Evolutionary conservation across 306 rosid genomes (phyloP), one percentile per base, ranked within the genome.

Genomic region (Quercus alba): DNA sequence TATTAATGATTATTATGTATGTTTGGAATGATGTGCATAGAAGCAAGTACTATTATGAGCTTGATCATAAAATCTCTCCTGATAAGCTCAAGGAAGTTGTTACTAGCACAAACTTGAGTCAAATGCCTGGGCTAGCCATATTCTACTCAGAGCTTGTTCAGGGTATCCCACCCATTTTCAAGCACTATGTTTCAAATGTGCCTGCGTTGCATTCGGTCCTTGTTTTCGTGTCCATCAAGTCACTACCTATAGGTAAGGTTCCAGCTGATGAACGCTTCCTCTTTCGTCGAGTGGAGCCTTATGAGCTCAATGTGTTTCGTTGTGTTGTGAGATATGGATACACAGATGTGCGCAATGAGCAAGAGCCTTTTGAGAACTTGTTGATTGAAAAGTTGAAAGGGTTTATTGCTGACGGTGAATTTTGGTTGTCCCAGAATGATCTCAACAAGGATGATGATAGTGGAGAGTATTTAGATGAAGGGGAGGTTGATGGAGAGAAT

Each of bases 121-220:
- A 78, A 26, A 5, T 87, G 7, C 79, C 78, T 0, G 90, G 90
- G 18, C 56, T 87, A n/a, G 84, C 82, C 68, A n/a, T 87, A 2
- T 77, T 84, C 55, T 84, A 87, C 77, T 76, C 83, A 0, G 90
- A 79, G 46, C 84, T 84, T 56, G 88, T 87, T 44, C 87, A 81
- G 15, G 88, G 84, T 5, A 81, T 84, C 51, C 88, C 90, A 2
- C 86, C 90, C 3, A 84, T 87, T 58, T 84, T 87, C 82, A 76
- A 76, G 73, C 90, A 84, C 72, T 87, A 78, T 18, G 49, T 74
- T 26, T 78, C 21, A 8, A 87, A 87, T 12, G 86, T 87, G n/a
- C 86, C 84, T 7, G 86, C 86, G 30, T 52, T 84, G 75, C 90
- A 84, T 63, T 64, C 74, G 0, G 80, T 79, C 23, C 77, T 84